phyloP scores from a whole-genome alignment of 192 early-diverging fungal genomes.

The Kickxella alabastrina region DNA sequence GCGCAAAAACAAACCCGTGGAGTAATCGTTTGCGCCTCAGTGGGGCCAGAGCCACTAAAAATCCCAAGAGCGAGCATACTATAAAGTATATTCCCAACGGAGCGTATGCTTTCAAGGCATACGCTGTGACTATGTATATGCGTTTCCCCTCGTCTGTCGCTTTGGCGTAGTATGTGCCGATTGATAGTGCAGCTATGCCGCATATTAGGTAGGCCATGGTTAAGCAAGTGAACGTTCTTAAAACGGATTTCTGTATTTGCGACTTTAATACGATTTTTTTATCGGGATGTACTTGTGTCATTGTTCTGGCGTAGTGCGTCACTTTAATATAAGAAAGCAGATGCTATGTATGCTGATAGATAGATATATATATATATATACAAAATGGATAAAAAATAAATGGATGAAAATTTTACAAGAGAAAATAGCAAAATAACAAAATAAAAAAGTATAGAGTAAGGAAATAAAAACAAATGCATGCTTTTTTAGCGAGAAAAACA shows the following conservation, averaged over 20 bases:
- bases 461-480: background rate
- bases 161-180: conserved; percentile 26
- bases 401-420: too few species aligned
- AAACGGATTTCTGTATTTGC: background rate
- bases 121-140: conserved; percentile 15
- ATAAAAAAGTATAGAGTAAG: too few species aligned
- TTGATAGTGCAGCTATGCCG: conserved; percentile 16
- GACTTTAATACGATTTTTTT: conserved; percentile 4
- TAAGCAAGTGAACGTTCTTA: conserved; percentile 8
- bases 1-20: conserved; percentile 10
- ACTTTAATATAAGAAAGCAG: background rate
- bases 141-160: conserved; percentile 16
- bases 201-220: conserved; percentile 3
- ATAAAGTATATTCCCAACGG: conserved; percentile 29
- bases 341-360: background rate
- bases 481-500: too few species aligned
- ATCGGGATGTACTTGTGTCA: too few species aligned
- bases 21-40: conserved; percentile 21
- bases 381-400: too few species aligned
- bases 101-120: conserved; percentile 21
- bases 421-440: too few species aligned
- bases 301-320: too few species aligned
- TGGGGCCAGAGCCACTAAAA: conserved; percentile 29
- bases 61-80: conserved; percentile 10
- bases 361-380: background rate